Conservation (phyloP, 306 rosid species). For the Hippophae gyantsensis region DNA sequence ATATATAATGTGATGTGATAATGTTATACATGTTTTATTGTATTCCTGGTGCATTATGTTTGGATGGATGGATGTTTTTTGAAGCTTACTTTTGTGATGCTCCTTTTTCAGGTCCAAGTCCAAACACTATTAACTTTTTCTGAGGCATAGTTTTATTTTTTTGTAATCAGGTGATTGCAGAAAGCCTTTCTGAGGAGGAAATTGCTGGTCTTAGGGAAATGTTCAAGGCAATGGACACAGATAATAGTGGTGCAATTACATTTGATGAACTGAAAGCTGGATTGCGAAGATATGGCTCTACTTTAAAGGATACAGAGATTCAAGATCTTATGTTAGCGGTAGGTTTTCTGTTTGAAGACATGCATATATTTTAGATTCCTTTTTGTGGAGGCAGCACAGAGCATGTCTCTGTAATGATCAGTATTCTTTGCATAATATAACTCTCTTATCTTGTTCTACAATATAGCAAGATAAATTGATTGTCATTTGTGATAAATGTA, state of each 20-base stretch:
- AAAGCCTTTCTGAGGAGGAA: conserved; percentile 94
- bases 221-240: conserved; percentile 91
- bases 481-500: too few relatives aligned
- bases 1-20: background rate
- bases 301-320: conserved; percentile 83
- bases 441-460: too few relatives aligned
- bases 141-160: conserved; percentile 6
- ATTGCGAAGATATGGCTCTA: conserved; percentile 86
- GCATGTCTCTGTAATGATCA: too few relatives aligned
- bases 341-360: conserved; percentile 9
- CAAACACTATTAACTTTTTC: conserved; percentile 1
- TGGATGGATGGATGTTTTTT: too few relatives aligned
- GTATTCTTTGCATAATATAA: too few relatives aligned
- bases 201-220: conserved; percentile 93
- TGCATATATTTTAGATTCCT: too few relatives aligned
- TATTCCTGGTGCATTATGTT: too few relatives aligned
- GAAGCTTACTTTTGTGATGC: too few relatives aligned
- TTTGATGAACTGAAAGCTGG: conserved; percentile 98
- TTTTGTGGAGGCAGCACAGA: too few relatives aligned
- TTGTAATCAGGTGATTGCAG: conserved; percentile 74
- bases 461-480: too few relatives aligned
- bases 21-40: background rate
- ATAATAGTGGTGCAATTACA: conserved; percentile 90
- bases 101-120: too few relatives aligned
- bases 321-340: conserved; percentile 97